Evolutionary conservation across 257 asterid genomes (phyloP).

Genomic region (Henckelia pumila): DNA sequence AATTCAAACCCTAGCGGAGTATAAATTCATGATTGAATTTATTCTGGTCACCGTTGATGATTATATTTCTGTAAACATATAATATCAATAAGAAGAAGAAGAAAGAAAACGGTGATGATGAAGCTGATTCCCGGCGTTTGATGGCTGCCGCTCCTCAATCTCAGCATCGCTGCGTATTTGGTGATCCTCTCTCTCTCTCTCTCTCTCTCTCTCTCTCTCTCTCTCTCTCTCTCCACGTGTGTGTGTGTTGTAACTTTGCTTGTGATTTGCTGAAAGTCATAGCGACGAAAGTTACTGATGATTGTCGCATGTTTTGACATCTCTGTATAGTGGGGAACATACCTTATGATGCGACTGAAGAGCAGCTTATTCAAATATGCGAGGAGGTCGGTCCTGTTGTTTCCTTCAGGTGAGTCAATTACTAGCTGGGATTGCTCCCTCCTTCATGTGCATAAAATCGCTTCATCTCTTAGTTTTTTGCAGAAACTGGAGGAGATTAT

Average conservation of each 20-base stretch:
- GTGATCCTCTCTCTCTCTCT: constrained; percentile 36
- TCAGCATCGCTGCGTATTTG: constrained; percentile 90
- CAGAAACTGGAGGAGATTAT: not conserved
- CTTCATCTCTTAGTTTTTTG: not conserved
- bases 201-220: constrained; percentile 13
- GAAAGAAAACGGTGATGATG: constrained; percentile 30
- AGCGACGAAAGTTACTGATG: not conserved
- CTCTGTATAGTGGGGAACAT: constrained; percentile 77
- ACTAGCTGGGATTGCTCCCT: not conserved
- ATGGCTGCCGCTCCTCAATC: constrained; percentile 56
- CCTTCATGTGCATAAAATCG: too few relatives aligned
- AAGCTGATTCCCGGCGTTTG: constrained; percentile 25
- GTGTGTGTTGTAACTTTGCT: not conserved
- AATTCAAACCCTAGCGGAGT: too few relatives aligned
- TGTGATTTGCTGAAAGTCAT: not conserved
- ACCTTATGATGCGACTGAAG: constrained; percentile 96
- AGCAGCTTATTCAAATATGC: constrained; percentile 85
- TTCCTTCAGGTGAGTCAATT: constrained; percentile 71
- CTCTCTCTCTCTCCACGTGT: constrained; percentile 4
- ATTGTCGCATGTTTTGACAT: constrained; percentile 9
- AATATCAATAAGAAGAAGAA: not conserved
- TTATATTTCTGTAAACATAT: too few relatives aligned
- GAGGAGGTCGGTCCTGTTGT: constrained; percentile 99
- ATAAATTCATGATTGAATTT: too few relatives aligned
- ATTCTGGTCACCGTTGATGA: too few relatives aligned